Base-by-base conservation (phyloP, 805 yeast genomes). In the Clavispora carvajalis region DNA sequence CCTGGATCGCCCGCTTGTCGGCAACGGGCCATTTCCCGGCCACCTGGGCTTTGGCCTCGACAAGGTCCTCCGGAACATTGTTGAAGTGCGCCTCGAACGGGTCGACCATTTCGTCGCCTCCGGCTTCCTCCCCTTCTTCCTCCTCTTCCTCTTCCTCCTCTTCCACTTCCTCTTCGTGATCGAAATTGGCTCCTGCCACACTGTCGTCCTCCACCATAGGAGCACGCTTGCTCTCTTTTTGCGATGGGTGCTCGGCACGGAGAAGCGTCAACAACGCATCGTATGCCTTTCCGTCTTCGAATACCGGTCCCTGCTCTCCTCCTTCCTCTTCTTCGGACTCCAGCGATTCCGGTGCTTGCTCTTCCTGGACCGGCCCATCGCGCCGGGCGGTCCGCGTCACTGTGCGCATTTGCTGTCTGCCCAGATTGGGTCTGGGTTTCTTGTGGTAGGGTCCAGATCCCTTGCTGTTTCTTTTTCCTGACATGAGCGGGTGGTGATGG, bases 11-110 rank as follows among this genome's bases (percentile, higher is more conserved):
- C n/a, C 41, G 24, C 38, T 54, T 62, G 15, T 38, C 38, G 1
- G 45, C 34, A 2, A 56, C 35, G 1, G 47, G 33, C 75, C 74
- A 70, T 39, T 53, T 61, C n/a, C 47, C 43, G 4, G 46, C 9
- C 1, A 52, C 49, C n/a, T 47, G 44, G 30, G 56, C 55, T 34
- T 63, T 58, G 13, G 46, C 52, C 5, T 62, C 62, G 24, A 63
- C 51, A 47, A 50, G 57, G 9, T 60, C 58, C 2, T 72, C 74
- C 4, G 73, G 59, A 16, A 75, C 66, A 16, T 67, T 62, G 36
- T 80, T 82, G 60, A 84, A 90, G 58, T 90, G 98, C 10, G 63
- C 54, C 45, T 85, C 85, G 51, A 85, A 89, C 0, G 95, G 86
- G 62, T 91, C 96, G 7, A 61, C 57, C 9, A 61, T 30, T 3